Evolutionary conservation across 139 green algal genomes (phyloP), one percentile per base, ranked within the genome.

Genomic region (Volvox reticuliferus): DNA sequence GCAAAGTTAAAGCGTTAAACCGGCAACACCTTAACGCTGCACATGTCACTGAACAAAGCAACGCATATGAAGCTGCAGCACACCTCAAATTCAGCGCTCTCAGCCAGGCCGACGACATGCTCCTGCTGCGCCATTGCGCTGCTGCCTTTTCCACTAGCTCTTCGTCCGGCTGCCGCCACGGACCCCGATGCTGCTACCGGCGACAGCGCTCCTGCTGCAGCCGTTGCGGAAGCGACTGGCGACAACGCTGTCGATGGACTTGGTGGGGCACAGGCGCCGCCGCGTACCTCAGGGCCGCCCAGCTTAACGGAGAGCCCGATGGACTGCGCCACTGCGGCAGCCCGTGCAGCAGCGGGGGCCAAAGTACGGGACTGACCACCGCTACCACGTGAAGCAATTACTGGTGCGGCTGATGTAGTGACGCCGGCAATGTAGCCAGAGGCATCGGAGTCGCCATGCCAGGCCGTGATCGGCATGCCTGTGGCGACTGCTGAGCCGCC

Each of bases 281-380:
- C 78, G 36, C 78, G 78, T 1, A 17, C 18, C 37, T 35, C 33
- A 12, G 0, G 12, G 20, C 35, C 35, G 13, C 78, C 30, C 63
- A 88, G 37, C n/a, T 73, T 71, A n/a, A 89, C 85, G 3, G 17
- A 6, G 3, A 89, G 85, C 0, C 85, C 85, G 24, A 89, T 89
- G 28, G 69, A 71, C 69, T 89, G 85, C 28, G 85, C 85, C n/a
- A 61, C 44, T 35, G 85, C 85, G 9, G 85, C 85, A 16, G 69
- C 85, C 2, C 85, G 85, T 21, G 32, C 17, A 20, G 69, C 85
- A 6, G 85, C 85, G 24, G 69, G 69, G 69, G 36, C 50, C 22
- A 86, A 17, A 44, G 78, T 14, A 20, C 55, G 76, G 2, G 32
- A 36, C 76, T 82, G 76, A 28, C 65, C 65, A 12, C 65, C 65